phyloP scores from a whole-genome alignment of 1,139 yeast genomes.

The Ogataea hybrid region DNA sequence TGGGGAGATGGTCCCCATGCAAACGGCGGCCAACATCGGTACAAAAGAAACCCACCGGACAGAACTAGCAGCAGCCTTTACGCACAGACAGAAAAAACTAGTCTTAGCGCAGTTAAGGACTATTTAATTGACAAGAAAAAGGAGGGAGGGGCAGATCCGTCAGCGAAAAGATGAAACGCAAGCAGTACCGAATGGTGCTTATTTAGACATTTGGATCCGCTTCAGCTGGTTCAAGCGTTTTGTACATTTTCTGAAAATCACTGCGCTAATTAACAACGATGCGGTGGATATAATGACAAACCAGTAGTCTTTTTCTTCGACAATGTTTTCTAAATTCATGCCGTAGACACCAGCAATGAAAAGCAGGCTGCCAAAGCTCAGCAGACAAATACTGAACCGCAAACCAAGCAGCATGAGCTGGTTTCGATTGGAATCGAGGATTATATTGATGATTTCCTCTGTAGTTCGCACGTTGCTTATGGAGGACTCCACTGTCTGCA shows the following conservation, averaged over 20 bases:
- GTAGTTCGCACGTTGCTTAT: constrained; percentile 73
- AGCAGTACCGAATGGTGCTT: neutral
- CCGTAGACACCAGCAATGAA: constrained; percentile 78
- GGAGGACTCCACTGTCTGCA: constrained; percentile 70
- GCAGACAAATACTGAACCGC: constrained; percentile 63
- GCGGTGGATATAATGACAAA: constrained; percentile 45
- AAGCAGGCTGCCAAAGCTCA: constrained; percentile 56
- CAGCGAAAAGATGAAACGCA: constrained; percentile 11
- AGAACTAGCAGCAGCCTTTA: constrained; percentile 7
- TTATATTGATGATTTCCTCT: constrained; percentile 77
- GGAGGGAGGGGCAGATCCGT: constrained; percentile 12
- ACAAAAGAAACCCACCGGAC: constrained; percentile 1
- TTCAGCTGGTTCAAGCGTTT: constrained; percentile 55
- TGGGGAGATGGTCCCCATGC: neutral
- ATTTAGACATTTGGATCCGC: constrained; percentile 55
- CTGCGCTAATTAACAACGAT: constrained; percentile 42
- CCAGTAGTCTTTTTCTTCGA: constrained; percentile 62
- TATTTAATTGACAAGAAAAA: constrained; percentile 12
- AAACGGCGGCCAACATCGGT: neutral
- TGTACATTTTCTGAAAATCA: constrained; percentile 44
- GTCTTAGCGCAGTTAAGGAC: constrained; percentile 9
- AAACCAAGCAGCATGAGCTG: constrained; percentile 72
- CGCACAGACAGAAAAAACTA: constrained; percentile 8
- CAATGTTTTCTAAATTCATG: constrained; percentile 75
- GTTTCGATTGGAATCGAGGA: constrained; percentile 75